These are phyloP conservation scores for Neonectria hederae DNA, from an alignment of 2,329 filamentous ascomycete genomes.

Conservation along the genomic window DNA sequence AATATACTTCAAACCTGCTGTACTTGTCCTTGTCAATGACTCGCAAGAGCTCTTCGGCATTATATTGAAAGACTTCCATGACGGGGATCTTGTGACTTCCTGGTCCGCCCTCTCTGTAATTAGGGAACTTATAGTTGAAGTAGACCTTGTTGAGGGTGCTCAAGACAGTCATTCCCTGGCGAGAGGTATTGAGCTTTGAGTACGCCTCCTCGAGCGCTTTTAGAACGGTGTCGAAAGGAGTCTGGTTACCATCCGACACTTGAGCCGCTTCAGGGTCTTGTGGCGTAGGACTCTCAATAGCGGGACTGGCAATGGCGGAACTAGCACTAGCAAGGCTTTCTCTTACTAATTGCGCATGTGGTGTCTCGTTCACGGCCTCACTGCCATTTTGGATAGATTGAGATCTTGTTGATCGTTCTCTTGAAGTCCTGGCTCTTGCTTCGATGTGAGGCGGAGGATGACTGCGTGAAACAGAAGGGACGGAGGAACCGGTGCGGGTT, in stretches of 20 bases:
- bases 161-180: conserved; percentile 34
- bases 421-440: conserved; percentile 17
- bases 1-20: conserved; percentile 43
- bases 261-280: neutral
- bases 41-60: conserved; percentile 52
- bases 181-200: conserved; percentile 27
- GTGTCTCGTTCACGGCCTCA: neutral
- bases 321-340: conserved; percentile 5
- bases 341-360: neutral
- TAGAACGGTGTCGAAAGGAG: conserved; percentile 43
- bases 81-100: conserved; percentile 54
- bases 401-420: conserved; percentile 30
- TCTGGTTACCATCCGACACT: conserved; percentile 17
- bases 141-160: conserved; percentile 45
- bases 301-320: conserved; percentile 14
- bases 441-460: conserved; percentile 29
- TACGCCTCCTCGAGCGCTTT: conserved; percentile 39
- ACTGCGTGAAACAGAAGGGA: conserved; percentile 18
- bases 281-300: neutral
- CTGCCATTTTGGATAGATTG: conserved; percentile 23
- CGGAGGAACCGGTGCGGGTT: conserved; percentile 35
- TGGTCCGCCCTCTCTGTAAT: conserved; percentile 36
- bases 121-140: conserved; percentile 46
- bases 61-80: conserved; percentile 56
- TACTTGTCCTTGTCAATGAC: conserved; percentile 49